These are phyloP conservation scores for Lodderomyces theae DNA, from an alignment of 1,139 yeast genomes.

Conservation along the genomic window DNA sequence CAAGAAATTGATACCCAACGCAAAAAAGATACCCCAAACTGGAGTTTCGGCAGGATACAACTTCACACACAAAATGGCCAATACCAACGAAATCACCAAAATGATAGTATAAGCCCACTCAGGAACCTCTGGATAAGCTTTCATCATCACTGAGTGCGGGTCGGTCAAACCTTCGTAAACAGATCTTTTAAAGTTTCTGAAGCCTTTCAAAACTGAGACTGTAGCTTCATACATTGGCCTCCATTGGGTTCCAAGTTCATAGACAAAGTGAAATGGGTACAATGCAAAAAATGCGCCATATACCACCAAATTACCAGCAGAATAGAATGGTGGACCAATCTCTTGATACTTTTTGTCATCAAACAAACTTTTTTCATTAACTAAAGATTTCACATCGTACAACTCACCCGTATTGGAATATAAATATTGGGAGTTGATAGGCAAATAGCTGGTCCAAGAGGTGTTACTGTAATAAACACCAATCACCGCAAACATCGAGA, in stretches of 20 bases:
- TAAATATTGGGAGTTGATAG: conserved; percentile 46
- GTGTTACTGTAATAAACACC: conserved; percentile 51
- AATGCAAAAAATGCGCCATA: conserved; percentile 58
- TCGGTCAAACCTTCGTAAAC: conserved; percentile 32
- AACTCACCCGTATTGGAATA: conserved; percentile 47
- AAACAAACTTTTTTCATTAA: conserved; percentile 36
- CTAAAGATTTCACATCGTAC: conserved; percentile 40
- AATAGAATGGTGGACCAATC: conserved; percentile 46
- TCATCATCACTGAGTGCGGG: conserved; percentile 57
- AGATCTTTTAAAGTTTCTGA: conserved; percentile 12
- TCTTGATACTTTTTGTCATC: conserved; percentile 33
- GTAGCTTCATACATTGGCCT: conserved; percentile 15
- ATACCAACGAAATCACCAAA: conserved; percentile 43
- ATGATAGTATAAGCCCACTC: conserved; percentile 55
- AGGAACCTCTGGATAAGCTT: conserved; percentile 57
- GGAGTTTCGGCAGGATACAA: conserved; percentile 50
- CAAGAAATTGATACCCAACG: conserved; percentile 51
- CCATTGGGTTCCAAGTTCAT: conserved; percentile 28
- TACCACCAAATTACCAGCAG: conserved; percentile 39
- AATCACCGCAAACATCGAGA: conserved; percentile 41
- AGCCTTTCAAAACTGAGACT: conserved; percentile 7
- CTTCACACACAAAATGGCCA: conserved; percentile 49
- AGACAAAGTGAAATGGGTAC: conserved; percentile 54
- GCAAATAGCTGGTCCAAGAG: conserved; percentile 50
- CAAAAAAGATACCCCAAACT: conserved; percentile 57